Percentiles rank a stretch among this genome's conserved stretches.
Evolutionary conservation across 805 yeast genomes (phyloP).

Genomic region (Candida sanyiensis): DNA sequence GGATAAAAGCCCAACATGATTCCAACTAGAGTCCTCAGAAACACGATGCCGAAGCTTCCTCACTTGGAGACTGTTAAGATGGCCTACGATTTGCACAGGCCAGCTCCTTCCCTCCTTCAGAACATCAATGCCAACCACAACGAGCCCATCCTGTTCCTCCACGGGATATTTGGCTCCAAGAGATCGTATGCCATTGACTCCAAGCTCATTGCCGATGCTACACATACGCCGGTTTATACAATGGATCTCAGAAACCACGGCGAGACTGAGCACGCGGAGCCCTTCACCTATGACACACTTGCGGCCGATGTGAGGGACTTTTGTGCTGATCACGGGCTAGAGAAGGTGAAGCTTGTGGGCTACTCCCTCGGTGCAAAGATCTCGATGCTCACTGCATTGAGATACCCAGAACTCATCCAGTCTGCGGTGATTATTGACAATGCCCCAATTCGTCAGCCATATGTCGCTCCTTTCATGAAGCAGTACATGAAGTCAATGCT

Average conservation of each 20-base stretch:
- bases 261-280: conserved; percentile 37
- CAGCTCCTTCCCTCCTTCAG: conserved; percentile 20
- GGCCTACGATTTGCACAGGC: conserved; percentile 28
- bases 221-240: conserved; percentile 34
- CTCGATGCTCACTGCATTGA: conserved; percentile 41
- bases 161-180: conserved; percentile 46
- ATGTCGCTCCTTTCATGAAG: conserved; percentile 32
- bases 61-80: conserved; percentile 52
- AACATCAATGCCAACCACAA: conserved; percentile 19
- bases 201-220: conserved; percentile 28
- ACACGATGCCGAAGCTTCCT: conserved; percentile 61
- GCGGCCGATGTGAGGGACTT: conserved; percentile 38
- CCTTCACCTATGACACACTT: conserved; percentile 38
- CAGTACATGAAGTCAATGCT: conserved; percentile 43
- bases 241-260: conserved; percentile 50
- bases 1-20: conserved; percentile 13
- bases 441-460: conserved; percentile 35
- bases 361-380: conserved; percentile 52
- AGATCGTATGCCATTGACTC: conserved; percentile 37
- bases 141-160: conserved; percentile 38
- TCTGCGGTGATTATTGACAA: conserved; percentile 45
- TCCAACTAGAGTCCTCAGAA: conserved; percentile 48
- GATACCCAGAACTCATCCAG: conserved; percentile 34
- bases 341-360: conserved; percentile 33
- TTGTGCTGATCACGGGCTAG: conserved; percentile 28